A percentile compares a stretch with the other conserved stretches of the same genome.
phyloP scores from a whole-genome alignment of 345 rosid species.

The Erucastrum elatum region DNA sequence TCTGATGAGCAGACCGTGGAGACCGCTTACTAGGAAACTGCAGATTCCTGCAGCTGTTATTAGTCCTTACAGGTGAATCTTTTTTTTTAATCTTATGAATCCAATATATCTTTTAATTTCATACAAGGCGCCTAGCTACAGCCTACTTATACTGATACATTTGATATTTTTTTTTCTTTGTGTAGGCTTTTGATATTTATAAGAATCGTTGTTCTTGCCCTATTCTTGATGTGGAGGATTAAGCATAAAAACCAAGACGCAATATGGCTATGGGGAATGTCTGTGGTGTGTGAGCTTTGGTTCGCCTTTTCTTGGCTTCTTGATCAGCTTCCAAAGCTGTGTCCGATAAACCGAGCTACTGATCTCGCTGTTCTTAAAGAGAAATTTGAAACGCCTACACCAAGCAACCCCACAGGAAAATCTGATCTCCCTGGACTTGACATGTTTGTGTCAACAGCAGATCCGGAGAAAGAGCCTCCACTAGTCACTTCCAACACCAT shows the following conservation, averaged over 20 bases:
- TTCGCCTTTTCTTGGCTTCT: slow-evolving; percentile 98
- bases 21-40: slow-evolving; percentile 90
- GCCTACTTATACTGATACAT: neutral
- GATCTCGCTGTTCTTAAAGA: slow-evolving; percentile 93
- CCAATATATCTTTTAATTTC: neutral
- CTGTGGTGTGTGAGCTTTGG: slow-evolving; percentile 97
- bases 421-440: slow-evolving; percentile 98
- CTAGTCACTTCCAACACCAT: slow-evolving; percentile 98
- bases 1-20: slow-evolving; percentile 92
- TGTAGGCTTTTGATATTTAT: slow-evolving; percentile 79
- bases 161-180: neutral
- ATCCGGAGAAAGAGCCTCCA: slow-evolving; percentile 99
- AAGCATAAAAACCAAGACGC: slow-evolving; percentile 64
- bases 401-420: slow-evolving; percentile 76
- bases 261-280: slow-evolving; percentile 98
- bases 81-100: neutral
- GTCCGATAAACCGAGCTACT: slow-evolving; percentile 82
- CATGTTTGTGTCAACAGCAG: slow-evolving; percentile 94
- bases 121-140: too few species aligned
- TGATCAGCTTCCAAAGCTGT: slow-evolving; percentile 94
- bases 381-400: slow-evolving; percentile 80
- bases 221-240: slow-evolving; percentile 85
- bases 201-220: slow-evolving; percentile 70
- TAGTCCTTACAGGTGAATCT: slow-evolving; percentile 80
- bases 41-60: slow-evolving; percentile 92